Evolutionary conservation across 2,329 filamentous ascomycete genomes (phyloP).

Genomic region (Madurella fahalii): DNA sequence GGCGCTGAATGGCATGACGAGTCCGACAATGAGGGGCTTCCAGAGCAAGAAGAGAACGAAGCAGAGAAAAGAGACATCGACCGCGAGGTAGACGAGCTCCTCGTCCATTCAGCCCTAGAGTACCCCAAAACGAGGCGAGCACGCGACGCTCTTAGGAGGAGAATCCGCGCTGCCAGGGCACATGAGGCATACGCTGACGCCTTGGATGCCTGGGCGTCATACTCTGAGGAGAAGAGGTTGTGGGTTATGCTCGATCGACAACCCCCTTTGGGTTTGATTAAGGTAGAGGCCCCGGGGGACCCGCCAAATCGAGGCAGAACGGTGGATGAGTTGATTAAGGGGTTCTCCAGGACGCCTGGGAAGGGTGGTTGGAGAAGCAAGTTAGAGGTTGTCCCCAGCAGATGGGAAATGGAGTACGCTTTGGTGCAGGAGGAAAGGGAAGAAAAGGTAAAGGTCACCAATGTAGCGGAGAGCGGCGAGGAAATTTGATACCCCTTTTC

Average conservation of each 20-base stretch:
- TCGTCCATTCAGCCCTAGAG: conserved; percentile 39
- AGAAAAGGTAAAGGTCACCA: neutral
- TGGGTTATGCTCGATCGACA: conserved; percentile 42
- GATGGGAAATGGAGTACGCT: conserved; percentile 40
- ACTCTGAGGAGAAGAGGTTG: conserved; percentile 41
- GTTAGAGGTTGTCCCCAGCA: conserved; percentile 33
- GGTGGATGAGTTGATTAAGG: conserved; percentile 30
- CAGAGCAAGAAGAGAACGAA: conserved; percentile 2
- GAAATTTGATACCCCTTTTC: conserved; percentile 6
- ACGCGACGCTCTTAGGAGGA: conserved; percentile 32
- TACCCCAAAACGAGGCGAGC: conserved; percentile 38
- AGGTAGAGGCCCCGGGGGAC: conserved; percentile 29
- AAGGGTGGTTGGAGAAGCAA: conserved; percentile 37
- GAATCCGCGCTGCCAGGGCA: conserved; percentile 39
- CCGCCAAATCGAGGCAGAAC: conserved; percentile 26
- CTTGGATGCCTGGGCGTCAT: conserved; percentile 38
- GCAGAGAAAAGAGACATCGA: conserved; percentile 26
- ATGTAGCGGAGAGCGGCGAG: neutral
- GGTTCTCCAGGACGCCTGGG: conserved; percentile 31
- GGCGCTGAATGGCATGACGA: neutral
- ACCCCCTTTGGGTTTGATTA: conserved; percentile 33
- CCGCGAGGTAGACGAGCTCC: conserved; percentile 40
- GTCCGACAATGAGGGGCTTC: neutral
- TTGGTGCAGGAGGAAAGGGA: neutral
- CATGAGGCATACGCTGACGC: conserved; percentile 44